Evolutionary conservation across 768 basidiomycete genomes (phyloP).

Genomic region (Collybia nuda): DNA sequence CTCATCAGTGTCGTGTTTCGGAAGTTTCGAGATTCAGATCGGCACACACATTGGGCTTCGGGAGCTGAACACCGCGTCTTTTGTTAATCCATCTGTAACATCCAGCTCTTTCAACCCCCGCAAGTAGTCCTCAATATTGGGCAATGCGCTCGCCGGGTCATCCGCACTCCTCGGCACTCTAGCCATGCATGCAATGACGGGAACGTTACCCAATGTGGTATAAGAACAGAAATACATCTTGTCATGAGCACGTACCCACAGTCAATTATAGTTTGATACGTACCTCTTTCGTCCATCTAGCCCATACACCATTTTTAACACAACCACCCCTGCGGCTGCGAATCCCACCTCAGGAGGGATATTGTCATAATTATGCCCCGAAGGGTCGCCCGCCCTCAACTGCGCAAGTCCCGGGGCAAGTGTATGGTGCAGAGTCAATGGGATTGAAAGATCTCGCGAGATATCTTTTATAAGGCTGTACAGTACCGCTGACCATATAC

Average conservation of each 20-base stretch:
- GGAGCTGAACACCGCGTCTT: conserved; percentile 40
- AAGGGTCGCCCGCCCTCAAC: conserved; percentile 36
- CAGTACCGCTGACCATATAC: conserved; percentile 48
- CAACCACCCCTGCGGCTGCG: conserved; percentile 58
- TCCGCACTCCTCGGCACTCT: conserved; percentile 43
- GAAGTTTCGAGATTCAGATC: not conserved
- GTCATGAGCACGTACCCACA: conserved; percentile 4
- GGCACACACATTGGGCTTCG: conserved; percentile 44
- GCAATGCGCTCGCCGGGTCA: conserved; percentile 66
- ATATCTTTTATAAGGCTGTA: conserved; percentile 66
- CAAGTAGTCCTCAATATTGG: conserved; percentile 49
- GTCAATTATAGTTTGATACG: conserved; percentile 1
- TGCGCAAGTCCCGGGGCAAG: conserved; percentile 43
- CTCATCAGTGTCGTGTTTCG: conserved; percentile 4
- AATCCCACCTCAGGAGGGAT: conserved; percentile 69
- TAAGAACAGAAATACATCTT: not conserved
- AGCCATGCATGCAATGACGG: not conserved
- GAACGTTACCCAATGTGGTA: not conserved
- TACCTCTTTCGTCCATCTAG: conserved; percentile 56
- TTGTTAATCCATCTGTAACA: conserved; percentile 26
- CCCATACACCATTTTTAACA: conserved; percentile 85
- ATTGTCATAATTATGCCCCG: conserved; percentile 57
- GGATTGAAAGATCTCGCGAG: conserved; percentile 52
- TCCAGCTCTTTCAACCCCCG: conserved; percentile 35
- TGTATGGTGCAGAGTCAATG: conserved; percentile 57